A percentile compares a stretch with the other conserved stretches of the same genome.
These are phyloP conservation scores for Begonia fuchsioides DNA, from an alignment of 306 rosid genomes.

Conservation along the genomic window DNA sequence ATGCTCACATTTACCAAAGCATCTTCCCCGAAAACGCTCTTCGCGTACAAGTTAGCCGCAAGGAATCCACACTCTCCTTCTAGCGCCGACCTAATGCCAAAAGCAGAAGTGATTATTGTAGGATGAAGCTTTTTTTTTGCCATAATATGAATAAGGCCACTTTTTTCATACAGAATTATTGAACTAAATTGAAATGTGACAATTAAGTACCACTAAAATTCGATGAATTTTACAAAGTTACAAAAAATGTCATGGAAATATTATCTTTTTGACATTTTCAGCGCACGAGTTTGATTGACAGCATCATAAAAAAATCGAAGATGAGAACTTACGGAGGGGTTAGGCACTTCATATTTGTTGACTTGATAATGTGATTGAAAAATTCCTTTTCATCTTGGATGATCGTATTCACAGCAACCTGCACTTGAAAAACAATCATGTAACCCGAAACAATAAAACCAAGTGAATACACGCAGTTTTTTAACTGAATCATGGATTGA, in stretches of 20 bases:
- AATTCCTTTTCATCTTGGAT: constrained; percentile 81
- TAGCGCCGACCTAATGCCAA: constrained; percentile 59
- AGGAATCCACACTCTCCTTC: constrained; percentile 97
- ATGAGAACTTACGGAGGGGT: constrained; percentile 60
- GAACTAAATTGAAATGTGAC: no score
- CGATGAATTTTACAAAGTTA: no score
- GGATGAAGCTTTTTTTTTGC: background rate
- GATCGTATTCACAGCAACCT: constrained; percentile 87
- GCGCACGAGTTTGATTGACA: no score
- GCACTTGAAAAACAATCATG: constrained; percentile 5
- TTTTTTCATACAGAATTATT: no score
- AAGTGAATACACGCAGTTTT: background rate
- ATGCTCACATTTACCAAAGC: constrained; percentile 91
- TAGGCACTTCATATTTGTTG: constrained; percentile 89
- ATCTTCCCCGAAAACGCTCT: constrained; percentile 98
- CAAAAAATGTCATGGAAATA: no score
- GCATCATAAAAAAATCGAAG: no score
- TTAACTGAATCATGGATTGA: background rate
- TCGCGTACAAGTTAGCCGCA: constrained; percentile 88
- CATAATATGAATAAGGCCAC: no score
- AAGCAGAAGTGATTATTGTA: background rate
- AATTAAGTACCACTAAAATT: no score
- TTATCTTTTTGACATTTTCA: no score
- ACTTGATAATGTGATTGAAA: constrained; percentile 63
- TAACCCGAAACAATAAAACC: background rate